Evolutionary conservation across 257 asterid genomes (phyloP).

Genomic region (Gentiana macrophylla): DNA sequence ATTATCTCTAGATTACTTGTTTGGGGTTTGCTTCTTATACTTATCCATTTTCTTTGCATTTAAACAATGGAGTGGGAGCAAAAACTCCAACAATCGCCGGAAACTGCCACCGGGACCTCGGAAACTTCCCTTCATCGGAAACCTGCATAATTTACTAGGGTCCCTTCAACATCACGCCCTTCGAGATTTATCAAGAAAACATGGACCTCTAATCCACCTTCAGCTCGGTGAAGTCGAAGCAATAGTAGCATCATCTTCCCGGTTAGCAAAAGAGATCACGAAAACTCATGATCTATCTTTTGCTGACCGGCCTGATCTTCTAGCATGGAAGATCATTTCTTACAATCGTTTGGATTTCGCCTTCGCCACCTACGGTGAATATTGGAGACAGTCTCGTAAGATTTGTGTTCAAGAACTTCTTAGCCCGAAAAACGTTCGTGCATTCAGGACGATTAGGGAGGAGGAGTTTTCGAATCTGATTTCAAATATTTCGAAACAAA

Average conservation of each 20-base stretch:
- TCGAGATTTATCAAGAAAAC: background rate
- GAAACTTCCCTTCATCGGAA: background rate
- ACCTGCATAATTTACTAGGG: background rate
- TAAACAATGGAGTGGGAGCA: too few species aligned
- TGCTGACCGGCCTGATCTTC: background rate
- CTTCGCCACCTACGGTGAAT: slow-evolving; percentile 1
- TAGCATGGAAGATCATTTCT: background rate
- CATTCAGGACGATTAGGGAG: background rate
- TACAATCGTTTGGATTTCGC: background rate
- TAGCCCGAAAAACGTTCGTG: background rate
- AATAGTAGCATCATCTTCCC: background rate
- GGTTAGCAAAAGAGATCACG: background rate
- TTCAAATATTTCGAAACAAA: background rate
- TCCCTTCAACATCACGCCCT: background rate
- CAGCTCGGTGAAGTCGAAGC: background rate
- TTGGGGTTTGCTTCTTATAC: too few species aligned
- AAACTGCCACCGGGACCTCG: background rate
- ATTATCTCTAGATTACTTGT: too few species aligned
- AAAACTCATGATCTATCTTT: background rate
- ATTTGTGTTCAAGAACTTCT: background rate
- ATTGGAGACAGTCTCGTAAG: slow-evolving; percentile 2
- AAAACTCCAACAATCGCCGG: too few species aligned
- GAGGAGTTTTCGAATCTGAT: background rate
- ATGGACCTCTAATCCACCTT: slow-evolving; percentile 3
- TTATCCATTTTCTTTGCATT: too few species aligned